Percentiles rank a stretch among this genome's conserved stretches.
phyloP scores from a whole-genome alignment of 345 rosid species.

The Syzygium aromaticum region DNA sequence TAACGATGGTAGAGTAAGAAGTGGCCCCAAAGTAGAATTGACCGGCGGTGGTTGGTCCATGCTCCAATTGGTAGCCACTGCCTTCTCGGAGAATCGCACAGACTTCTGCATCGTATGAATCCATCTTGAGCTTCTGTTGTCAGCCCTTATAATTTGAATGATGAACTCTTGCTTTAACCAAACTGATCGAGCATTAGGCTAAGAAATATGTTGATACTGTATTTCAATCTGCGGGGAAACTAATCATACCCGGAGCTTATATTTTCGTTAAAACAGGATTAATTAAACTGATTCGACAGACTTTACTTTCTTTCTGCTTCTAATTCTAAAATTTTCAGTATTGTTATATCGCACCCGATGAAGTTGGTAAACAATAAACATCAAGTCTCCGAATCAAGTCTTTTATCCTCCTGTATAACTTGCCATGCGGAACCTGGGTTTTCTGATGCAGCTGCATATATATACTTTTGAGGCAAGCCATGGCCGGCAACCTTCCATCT shows the following conservation, averaged over 20 bases:
- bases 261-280: background rate
- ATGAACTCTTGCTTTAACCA: background rate
- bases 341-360: background rate
- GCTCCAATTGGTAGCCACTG: conserved; percentile 1
- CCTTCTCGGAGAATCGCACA: background rate
- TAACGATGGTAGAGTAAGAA: conserved; percentile 9
- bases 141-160: background rate
- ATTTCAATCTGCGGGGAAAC: background rate
- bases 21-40: conserved; percentile 13
- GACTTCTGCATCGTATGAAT: background rate
- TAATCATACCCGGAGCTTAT: background rate
- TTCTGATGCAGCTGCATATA: background rate
- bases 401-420: background rate
- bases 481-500: background rate
- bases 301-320: background rate
- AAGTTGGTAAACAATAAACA: background rate
- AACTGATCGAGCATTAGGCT: background rate
- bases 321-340: background rate
- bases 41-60: conserved; percentile 3
- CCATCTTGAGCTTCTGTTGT: background rate
- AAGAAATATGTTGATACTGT: background rate
- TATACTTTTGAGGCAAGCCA: background rate
- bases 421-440: background rate
- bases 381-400: background rate
- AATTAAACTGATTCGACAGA: background rate